phyloP scores from a whole-genome alignment of 306 rosid genomes.

The Cucurbita maxima region DNA sequence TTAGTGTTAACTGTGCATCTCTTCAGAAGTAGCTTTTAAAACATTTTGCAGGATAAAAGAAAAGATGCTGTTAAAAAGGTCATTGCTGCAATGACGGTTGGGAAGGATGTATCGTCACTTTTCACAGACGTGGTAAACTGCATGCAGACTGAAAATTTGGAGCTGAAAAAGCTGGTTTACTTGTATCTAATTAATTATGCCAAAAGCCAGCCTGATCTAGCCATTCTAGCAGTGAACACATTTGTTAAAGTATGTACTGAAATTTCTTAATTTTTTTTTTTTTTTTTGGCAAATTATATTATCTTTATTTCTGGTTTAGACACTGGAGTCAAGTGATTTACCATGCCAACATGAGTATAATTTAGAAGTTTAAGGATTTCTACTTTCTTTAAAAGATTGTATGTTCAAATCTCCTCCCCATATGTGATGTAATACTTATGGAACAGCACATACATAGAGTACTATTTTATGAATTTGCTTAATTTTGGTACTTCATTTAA shows the following conservation, averaged over 20 bases:
- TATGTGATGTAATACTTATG: neutral
- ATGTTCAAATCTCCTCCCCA: neutral
- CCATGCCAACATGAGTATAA: neutral
- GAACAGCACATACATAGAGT: neutral
- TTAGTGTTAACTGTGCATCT: neutral
- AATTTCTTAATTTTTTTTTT: neutral
- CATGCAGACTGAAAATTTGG: slow-evolving; percentile 98
- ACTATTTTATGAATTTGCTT: neutral
- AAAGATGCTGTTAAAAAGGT: slow-evolving; percentile 99
- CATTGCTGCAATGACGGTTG: slow-evolving; percentile 99
- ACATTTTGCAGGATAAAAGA: slow-evolving; percentile 68
- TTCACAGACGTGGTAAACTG: slow-evolving; percentile 96
- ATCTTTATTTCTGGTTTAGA: neutral
- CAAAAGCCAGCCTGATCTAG: slow-evolving; percentile 97
- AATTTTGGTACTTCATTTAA: neutral
- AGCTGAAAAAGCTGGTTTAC: slow-evolving; percentile 91
- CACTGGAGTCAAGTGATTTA: neutral
- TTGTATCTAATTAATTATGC: slow-evolving; percentile 91
- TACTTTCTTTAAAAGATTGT: neutral
- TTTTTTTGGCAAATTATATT: neutral
- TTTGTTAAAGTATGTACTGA: slow-evolving; percentile 73
- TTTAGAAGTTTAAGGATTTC: neutral
- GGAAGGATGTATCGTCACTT: slow-evolving; percentile 94
- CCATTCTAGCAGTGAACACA: slow-evolving; percentile 94
- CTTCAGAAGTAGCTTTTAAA: neutral